Base-by-base conservation (phyloP, 192 early-diverging fungal genomes). In the Ambispora gerdemannii region DNA sequence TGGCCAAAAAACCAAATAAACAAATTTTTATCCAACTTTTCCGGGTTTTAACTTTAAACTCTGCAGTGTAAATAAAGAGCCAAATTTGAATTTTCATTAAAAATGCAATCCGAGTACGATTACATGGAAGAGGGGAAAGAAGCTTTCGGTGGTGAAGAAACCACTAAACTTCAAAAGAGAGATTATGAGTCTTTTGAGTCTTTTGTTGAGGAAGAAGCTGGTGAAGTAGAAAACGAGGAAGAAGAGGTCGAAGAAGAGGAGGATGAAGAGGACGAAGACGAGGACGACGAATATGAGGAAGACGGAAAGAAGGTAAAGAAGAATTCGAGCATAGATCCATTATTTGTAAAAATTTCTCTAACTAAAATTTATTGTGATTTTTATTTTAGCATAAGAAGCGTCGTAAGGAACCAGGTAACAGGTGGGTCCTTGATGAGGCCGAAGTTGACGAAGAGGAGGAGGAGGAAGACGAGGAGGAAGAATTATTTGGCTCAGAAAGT, bases 361-460 rank as follows among this genome's bases (percentile, higher is more conserved):
- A 56, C 51, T 63, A 20, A 33, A 8, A 36, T 28, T 51, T 71
- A 25, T 65, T 35, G 58, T 11, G 13, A 62, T 17, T 27, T 43
- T 13, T 25, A 19, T 17, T 20, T 7, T 50, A 63, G 33, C 75
- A 69, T 47, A 70, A 77, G 67, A 76, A 81, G 63, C 80, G 80
- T 62, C 84, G 80, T 68, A 72, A 75, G 62, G 77, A 80, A 36
- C 56, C 75, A 15, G 63, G 51, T 28, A 84, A 84, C 53, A 82
- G 77, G 51, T 86, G 83, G 77, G 77, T 87, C 19, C 85, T 90
- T 72, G 79, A 80, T 74, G 88, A 86, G 64, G 88, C 86, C 27
- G 85, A 87, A 67, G 80, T 90, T 58, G 88, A 89, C 72, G 82
- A 87, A 4, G 84, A 87, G 36, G 88, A 86, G 31, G 89, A 86